Percentiles rank a stretch among this genome's conserved stretches.
Conservation (phyloP, 1,284 basidiomycete species). For the Leccinum pseudoinsigne region DNA sequence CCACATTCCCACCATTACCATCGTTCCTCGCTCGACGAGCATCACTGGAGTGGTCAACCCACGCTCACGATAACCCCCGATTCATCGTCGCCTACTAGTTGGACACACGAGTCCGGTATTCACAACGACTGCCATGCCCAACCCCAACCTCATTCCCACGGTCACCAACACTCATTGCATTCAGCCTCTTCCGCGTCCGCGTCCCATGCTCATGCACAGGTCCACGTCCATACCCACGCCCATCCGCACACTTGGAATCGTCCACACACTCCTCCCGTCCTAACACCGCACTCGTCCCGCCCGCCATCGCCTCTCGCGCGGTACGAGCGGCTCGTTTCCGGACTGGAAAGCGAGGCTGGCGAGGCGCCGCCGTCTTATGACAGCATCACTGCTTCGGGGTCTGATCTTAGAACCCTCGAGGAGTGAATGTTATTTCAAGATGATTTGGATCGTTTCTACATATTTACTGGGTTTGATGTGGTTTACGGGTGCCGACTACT, state of each 20-base stretch:
- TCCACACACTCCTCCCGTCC: constrained; percentile 2
- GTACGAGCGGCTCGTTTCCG: constrained; percentile 64
- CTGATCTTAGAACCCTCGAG: not conserved
- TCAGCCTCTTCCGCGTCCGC: constrained; percentile 1
- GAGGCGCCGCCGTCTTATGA: constrained; percentile 69
- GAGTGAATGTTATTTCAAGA: not conserved
- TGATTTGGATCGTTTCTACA: not conserved
- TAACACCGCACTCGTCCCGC: constrained; percentile 21
- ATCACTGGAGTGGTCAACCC: not conserved
- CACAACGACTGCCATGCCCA: not conserved
- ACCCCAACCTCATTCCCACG: not conserved
- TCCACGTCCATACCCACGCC: not conserved
- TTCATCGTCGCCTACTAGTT: not conserved
- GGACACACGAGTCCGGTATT: not conserved
- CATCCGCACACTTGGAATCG: not conserved
- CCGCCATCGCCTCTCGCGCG: constrained; percentile 35
- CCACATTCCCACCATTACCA: not conserved
- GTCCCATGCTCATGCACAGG: not conserved
- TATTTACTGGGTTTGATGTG: not conserved
- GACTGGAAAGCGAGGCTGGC: constrained; percentile 62
- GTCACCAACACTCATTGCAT: not conserved
- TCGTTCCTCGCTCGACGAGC: not conserved
- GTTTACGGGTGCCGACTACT: not conserved
- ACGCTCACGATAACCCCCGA: not conserved
- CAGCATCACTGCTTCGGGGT: constrained; percentile 19